phyloP scores from a whole-genome alignment of 1,284 basidiomycete genomes.

The Phaffia rhodozyma region DNA sequence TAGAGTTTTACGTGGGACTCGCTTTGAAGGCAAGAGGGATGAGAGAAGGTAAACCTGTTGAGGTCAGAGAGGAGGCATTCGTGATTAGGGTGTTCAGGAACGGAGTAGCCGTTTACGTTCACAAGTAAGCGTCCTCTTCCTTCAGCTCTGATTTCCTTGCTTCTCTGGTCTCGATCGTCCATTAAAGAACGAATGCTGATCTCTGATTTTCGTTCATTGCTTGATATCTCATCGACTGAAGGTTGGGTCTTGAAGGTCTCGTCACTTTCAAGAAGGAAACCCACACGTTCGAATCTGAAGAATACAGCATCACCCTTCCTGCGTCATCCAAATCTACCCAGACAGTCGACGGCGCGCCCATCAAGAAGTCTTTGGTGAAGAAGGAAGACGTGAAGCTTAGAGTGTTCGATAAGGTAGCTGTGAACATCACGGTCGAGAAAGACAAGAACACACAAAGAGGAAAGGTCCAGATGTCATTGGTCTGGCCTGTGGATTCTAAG shows the following conservation, averaged over 20 bases:
- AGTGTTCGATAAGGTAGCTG: slow-evolving; percentile 85
- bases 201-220: background rate
- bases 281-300: slow-evolving; percentile 76
- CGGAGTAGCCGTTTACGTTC: slow-evolving; percentile 90
- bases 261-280: slow-evolving; percentile 81
- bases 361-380: too few relatives aligned
- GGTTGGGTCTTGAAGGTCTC: slow-evolving; percentile 84
- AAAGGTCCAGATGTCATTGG: slow-evolving; percentile 75
- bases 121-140: slow-evolving; percentile 50
- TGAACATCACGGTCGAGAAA: slow-evolving; percentile 84
- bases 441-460: slow-evolving; percentile 89
- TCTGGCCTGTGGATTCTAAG: slow-evolving; percentile 49
- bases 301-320: slow-evolving; percentile 70
- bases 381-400: slow-evolving; percentile 48
- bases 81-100: slow-evolving; percentile 92
- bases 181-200: background rate
- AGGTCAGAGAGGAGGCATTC: slow-evolving; percentile 73
- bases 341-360: slow-evolving; percentile 27
- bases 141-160: background rate
- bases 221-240: slow-evolving; percentile 29
- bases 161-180: slow-evolving; percentile 1
- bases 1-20: slow-evolving; percentile 94
- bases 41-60: slow-evolving; percentile 37
- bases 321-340: slow-evolving; percentile 17
- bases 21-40: slow-evolving; percentile 62